A percentile compares a stretch with the other conserved stretches of the same genome.
Conservation (phyloP, 2,329 filamentous ascomycete genomes). For the Fusarium luffae region DNA sequence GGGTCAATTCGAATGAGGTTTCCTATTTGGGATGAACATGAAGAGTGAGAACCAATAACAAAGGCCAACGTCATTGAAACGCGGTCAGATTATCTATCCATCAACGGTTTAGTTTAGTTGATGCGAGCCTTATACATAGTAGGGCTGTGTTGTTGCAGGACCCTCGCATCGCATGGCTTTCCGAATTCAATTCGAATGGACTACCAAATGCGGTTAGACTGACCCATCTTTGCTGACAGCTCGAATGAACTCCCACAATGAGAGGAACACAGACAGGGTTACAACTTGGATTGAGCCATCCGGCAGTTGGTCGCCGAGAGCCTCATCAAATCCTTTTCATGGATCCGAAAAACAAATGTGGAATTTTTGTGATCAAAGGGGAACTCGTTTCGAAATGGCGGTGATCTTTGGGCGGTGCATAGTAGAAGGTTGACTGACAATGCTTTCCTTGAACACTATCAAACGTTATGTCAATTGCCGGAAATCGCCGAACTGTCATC, state of each 20-base stretch:
- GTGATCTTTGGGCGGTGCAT: background rate
- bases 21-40: constrained; percentile 22
- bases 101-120: background rate
- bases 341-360: background rate
- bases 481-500: background rate
- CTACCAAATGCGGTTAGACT: constrained; percentile 28
- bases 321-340: background rate
- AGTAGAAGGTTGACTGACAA: background rate
- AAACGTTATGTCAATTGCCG: background rate
- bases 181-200: constrained; percentile 43
- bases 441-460: background rate
- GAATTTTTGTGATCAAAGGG: background rate
- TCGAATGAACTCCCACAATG: constrained; percentile 14
- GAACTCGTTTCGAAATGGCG: background rate
- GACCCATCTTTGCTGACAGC: background rate
- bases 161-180: constrained; percentile 39
- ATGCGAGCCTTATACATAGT: constrained; percentile 17
- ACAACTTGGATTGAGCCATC: background rate
- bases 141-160: constrained; percentile 32
- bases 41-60: constrained; percentile 13
- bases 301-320: background rate
- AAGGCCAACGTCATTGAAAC: background rate
- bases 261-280: background rate
- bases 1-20: constrained; percentile 35
- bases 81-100: constrained; percentile 17